A percentile compares a stretch with the other conserved stretches of the same genome.
Conservation (phyloP, 1,139 yeast genomes). For the Kodamaea plutei region DNA sequence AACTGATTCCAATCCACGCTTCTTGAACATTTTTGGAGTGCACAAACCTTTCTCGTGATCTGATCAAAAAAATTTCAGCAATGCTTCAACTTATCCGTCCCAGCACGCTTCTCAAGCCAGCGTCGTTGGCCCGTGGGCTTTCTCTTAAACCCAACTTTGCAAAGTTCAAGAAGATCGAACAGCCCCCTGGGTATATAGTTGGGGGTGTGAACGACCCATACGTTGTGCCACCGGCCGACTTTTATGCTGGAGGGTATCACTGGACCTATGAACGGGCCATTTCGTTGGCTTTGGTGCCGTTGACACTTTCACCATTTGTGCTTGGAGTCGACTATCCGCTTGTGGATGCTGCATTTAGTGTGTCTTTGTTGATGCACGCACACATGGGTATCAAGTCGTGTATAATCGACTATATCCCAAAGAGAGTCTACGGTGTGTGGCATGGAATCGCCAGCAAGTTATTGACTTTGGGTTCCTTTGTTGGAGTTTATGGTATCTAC, state of each 20-base stretch:
- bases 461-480: slow-evolving; percentile 65
- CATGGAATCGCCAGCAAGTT: slow-evolving; percentile 61
- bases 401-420: slow-evolving; percentile 85
- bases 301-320: slow-evolving; percentile 67
- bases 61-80: no score
- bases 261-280: slow-evolving; percentile 80
- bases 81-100: no score
- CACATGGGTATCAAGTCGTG: slow-evolving; percentile 83
- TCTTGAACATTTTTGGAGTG: no score
- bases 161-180: slow-evolving; percentile 48
- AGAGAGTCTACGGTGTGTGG: slow-evolving; percentile 73
- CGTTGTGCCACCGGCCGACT: slow-evolving; percentile 55
- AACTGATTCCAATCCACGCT: no score
- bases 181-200: slow-evolving; percentile 65
- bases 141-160: slow-evolving; percentile 46
- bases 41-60: no score
- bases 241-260: slow-evolving; percentile 78
- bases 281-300: slow-evolving; percentile 69
- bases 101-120: no score
- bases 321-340: slow-evolving; percentile 66
- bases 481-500: slow-evolving; percentile 77
- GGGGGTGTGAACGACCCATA: slow-evolving; percentile 84
- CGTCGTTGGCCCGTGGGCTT: slow-evolving; percentile 3
- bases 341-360: slow-evolving; percentile 64
- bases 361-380: slow-evolving; percentile 64